These are phyloP conservation scores for Thalassiosira ordinaria DNA, from an alignment of 352 stramenopile species.

Conservation along the genomic window DNA sequence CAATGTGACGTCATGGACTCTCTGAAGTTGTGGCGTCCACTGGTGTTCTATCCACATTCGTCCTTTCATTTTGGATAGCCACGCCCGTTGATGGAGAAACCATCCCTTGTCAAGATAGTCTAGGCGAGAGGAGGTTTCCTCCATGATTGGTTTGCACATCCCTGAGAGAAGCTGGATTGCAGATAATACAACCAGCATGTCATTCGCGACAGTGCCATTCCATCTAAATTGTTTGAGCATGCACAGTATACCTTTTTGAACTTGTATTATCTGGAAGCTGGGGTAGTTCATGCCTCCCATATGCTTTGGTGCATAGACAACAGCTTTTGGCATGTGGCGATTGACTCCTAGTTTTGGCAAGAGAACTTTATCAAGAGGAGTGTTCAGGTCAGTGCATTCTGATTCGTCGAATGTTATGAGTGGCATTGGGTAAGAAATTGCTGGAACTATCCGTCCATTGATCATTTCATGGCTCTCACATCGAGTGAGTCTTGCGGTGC, in stretches of 20 bases:
- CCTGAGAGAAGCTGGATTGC: slow-evolving; percentile 20
- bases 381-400: slow-evolving; percentile 1
- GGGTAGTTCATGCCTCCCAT: slow-evolving; percentile 7
- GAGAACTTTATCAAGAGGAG: slow-evolving; percentile 6
- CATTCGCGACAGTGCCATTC: slow-evolving; percentile 1
- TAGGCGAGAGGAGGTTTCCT: background rate
- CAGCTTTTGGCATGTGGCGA: background rate
- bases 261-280: slow-evolving; percentile 14
- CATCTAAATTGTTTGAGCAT: slow-evolving; percentile 26
- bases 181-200: slow-evolving; percentile 20
- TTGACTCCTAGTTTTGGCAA: slow-evolving; percentile 7
- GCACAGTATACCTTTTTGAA: slow-evolving; percentile 6
- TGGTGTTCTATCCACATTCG: slow-evolving; percentile 29
- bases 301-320: background rate
- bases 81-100: background rate
- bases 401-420: background rate
- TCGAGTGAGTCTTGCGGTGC: background rate
- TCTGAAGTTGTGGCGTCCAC: slow-evolving; percentile 36
- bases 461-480: background rate
- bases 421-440: background rate
- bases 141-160: slow-evolving; percentile 7
- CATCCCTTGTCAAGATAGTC: slow-evolving; percentile 8
- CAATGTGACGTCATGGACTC: background rate
- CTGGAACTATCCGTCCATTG: background rate
- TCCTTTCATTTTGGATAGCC: background rate